Evolutionary conservation across 139 green algal genomes (phyloP), one percentile per base, ranked within the genome.

Genomic region (Chlamydomonas eustigma): DNA sequence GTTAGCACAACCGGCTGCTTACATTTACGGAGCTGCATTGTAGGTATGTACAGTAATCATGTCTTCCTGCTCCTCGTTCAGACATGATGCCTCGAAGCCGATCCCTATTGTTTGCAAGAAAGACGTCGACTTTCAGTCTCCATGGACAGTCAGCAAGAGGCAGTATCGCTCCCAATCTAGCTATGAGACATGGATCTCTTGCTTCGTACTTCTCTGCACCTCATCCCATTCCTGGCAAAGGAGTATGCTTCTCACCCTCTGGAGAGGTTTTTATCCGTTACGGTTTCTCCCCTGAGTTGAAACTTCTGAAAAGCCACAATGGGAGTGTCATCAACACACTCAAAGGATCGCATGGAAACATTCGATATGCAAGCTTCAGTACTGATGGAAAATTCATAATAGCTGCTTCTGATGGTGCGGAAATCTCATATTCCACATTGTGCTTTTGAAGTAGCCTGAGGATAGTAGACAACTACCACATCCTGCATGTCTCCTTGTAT

Each of bases 361-460:
- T 81, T 12, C 76, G 76, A 36, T 81, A 66, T 71, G 76, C 68
- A 32, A 31, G 28, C 3, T 81, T 76, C 67, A 73, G 33, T 4
- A 1, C 2, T 1, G 67, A 76, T 39, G 66, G 39, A 1, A 25
- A 24, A 2, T 65, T 44, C 31, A n/a, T 81, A 2, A 36, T 72
- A 1, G 50, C 76, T 1, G 67, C 67, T 2, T 37, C 67, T 1
- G 76, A 81, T 44, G 68, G 68, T 75, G 68, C 34, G 68, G 37
- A 22, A 50, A 18, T n/a, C n/a, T n/a, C n/a, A n/a, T n/a, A n/a
- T n/a, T n/a, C n/a, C n/a, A n/a, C n/a, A n/a, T n/a, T n/a, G n/a
- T n/a, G n/a, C n/a, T n/a, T n/a, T n/a, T n/a, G n/a, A n/a, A n/a
- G n/a, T n/a, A n/a, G n/a, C n/a, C n/a, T n/a, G n/a, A n/a, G n/a